These are phyloP conservation scores for Xylaria hypoxylon DNA, from an alignment of 2,329 filamentous ascomycete genomes.

Conservation along the genomic window DNA sequence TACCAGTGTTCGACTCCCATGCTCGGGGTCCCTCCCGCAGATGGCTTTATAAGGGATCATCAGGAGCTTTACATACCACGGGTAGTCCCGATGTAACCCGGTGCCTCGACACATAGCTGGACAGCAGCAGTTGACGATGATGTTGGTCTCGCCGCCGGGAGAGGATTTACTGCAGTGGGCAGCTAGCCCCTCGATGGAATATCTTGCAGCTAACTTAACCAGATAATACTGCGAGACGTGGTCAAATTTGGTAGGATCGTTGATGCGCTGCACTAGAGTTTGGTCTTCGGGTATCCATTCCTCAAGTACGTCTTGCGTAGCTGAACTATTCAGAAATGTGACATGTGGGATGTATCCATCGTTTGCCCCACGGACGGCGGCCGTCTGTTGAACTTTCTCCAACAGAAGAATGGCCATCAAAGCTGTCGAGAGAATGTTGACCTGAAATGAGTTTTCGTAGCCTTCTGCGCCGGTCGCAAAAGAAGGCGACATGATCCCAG, in stretches of 20 bases:
- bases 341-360: constrained; percentile 52
- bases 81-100: constrained; percentile 24
- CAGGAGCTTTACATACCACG: not conserved
- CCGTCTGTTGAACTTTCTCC: constrained; percentile 56
- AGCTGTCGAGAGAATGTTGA: constrained; percentile 68
- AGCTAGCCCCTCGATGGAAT: constrained; percentile 51
- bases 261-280: constrained; percentile 34
- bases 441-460: constrained; percentile 64
- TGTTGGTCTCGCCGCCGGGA: constrained; percentile 2
- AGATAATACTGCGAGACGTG: constrained; percentile 41
- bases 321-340: constrained; percentile 53
- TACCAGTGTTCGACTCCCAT: constrained; percentile 29
- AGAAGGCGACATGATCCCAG: constrained; percentile 17
- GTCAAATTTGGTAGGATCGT: constrained; percentile 40
- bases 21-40: constrained; percentile 28
- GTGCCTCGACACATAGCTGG: constrained; percentile 34
- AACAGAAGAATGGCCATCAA: constrained; percentile 65
- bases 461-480: constrained; percentile 52
- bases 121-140: constrained; percentile 30
- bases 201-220: constrained; percentile 53
- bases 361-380: constrained; percentile 37
- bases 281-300: constrained; percentile 34
- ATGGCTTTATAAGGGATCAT: constrained; percentile 25
- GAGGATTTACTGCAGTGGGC: constrained; percentile 3
- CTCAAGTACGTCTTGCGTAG: constrained; percentile 38